Conservation (phyloP, 164 flowering plant species). For the Sextonia rubra region DNA sequence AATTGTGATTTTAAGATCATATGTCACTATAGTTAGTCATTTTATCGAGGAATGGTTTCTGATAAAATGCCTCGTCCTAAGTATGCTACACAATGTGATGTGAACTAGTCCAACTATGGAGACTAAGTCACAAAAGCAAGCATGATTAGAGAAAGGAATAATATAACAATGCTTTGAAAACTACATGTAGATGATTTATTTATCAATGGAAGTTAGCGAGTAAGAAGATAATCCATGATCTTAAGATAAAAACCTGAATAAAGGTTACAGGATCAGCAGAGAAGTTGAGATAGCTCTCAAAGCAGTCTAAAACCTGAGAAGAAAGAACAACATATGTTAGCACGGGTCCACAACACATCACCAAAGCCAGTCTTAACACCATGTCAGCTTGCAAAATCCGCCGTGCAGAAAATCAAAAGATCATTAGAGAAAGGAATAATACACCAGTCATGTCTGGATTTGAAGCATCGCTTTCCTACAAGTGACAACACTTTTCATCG, state of each 20-base stretch:
- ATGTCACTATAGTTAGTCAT: too few species aligned
- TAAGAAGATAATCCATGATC: background rate
- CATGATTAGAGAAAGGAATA: too few species aligned
- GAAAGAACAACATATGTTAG: background rate
- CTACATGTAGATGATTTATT: background rate
- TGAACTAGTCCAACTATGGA: too few species aligned
- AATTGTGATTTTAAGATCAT: too few species aligned
- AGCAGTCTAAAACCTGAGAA: slow-evolving; percentile 28
- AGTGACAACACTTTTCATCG: background rate
- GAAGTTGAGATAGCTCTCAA: slow-evolving; percentile 23
- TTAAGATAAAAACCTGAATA: slow-evolving; percentile 31
- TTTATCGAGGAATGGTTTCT: too few species aligned
- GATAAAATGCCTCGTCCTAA: too few species aligned
- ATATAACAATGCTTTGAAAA: background rate
- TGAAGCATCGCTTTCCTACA: background rate
- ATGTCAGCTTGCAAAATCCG: background rate
- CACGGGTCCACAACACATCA: background rate
- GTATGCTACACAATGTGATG: too few species aligned
- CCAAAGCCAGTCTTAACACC: background rate
- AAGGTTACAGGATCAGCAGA: slow-evolving; percentile 38
- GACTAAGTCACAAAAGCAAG: too few species aligned
- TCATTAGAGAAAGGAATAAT: background rate
- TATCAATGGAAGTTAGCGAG: background rate
- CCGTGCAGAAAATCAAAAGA: background rate
- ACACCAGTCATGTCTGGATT: background rate